Evolutionary conservation across 164 flowering plant genomes (phyloP).

Genomic region (Vitis vinifera): ASM3070453v1 NC_081816.1:7548501-7549000

Average conservation of each 20-base stretch:
- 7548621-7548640: conserved; percentile 11
- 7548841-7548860: conserved; percentile 68
- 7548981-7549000: conserved; percentile 54
- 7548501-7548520: conserved; percentile 32
- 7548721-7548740: conserved; percentile 52
- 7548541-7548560: conserved; percentile 38
- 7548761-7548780: conserved; percentile 82
- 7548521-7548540: conserved; percentile 38
- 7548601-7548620: conserved; percentile 59
- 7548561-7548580: conserved; percentile 66
- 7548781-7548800: conserved; percentile 75
- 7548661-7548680: conserved; percentile 41
- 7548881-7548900: conserved; percentile 65
- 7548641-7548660: conserved; percentile 39
- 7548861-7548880: conserved; percentile 69
- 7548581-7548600: conserved; percentile 74
- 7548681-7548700: conserved; percentile 51
- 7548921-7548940: conserved; percentile 51
- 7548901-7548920: conserved; percentile 46
- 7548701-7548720: conserved; percentile 71
- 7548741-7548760: conserved; percentile 56
- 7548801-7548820: conserved; percentile 67
- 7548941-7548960: conserved; percentile 36
- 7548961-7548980: conserved; percentile 62
- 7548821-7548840: conserved; percentile 66